These are phyloP conservation scores for Plectranthus barbatus DNA, from an alignment of 257 asterid species.

Conservation along the genomic window DNA sequence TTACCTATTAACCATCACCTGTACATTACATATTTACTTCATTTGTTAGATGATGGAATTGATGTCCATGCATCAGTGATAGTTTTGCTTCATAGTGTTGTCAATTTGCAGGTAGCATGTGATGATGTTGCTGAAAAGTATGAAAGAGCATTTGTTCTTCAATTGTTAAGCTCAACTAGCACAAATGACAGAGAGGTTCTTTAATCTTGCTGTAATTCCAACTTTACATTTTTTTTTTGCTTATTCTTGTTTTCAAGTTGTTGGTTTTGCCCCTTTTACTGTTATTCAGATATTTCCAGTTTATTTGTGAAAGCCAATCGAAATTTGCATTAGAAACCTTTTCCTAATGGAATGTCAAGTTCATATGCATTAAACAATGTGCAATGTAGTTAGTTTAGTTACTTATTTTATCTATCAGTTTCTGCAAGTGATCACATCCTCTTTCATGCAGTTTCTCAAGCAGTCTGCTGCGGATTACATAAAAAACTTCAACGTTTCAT, in stretches of 20 bases:
- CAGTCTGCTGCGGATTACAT: constrained; percentile 70
- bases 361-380: not conserved
- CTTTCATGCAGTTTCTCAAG: constrained; percentile 69
- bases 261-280: not conserved
- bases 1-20: not conserved
- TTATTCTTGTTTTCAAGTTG: constrained; percentile 1
- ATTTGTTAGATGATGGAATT: not conserved
- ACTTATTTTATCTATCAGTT: constrained; percentile 1
- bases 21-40: not conserved
- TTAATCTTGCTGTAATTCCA: constrained; percentile 7
- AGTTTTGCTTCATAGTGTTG: constrained; percentile 15
- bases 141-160: constrained; percentile 81
- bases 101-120: constrained; percentile 67
- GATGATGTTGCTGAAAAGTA: constrained; percentile 63
- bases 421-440: constrained; percentile 12
- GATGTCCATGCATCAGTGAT: constrained; percentile 3
- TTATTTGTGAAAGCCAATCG: not conserved
- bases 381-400: not conserved
- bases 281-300: not conserved
- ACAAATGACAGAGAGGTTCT: constrained; percentile 55
- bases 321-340: not conserved
- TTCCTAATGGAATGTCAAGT: no score
- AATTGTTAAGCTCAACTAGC: constrained; percentile 48
- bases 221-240: not conserved
- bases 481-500: constrained; percentile 51